Evolutionary conservation across 1,284 basidiomycete genomes (phyloP), one percentile per base, ranked within the genome.

Genomic region (Retiboletus flavoniger): DNA sequence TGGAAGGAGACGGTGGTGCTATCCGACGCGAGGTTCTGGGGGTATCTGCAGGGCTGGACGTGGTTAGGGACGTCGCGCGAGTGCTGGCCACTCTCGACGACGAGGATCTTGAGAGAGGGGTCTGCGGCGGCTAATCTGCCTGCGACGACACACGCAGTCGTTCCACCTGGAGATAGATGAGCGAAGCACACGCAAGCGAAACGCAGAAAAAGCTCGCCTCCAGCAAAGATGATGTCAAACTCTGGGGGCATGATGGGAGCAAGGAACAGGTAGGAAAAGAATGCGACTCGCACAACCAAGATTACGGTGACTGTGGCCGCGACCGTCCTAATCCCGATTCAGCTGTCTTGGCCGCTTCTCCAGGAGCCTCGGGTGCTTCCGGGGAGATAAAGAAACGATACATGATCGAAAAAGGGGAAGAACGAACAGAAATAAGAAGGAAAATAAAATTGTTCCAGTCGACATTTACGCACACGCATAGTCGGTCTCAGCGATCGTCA

Each of bases 11-110:
- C 68, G 0, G 75, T 78, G n/a, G 71, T 74, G 38, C 70, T 72
- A 1, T 67, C 70, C 0, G 72, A 72, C 0, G 61, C 55, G 0
- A 81, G 61, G 47, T 81, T 75, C 21, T 62, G 55, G 43, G 77
- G 64, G 62, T 63, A 83, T 29, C 70, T 66, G 3, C 66, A 81
- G 0, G 83, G 84, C 39, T 84, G 81, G 6, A 73, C 67, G 60
- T 85, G 80, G 0, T 67, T 58, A 1, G 67, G 66, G 9, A 78
- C 31, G 24, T 81, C 74, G 16, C 26, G 35, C 7, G 46, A 38
- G 35, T 47, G 46, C 9, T 47, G 46, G 9, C 46, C 46, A 38
- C 24, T 13, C 35, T 78, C 76, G 17, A 78, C 53, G 24, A 78
- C 53, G 51, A 79, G 70, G 44, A 79, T 77, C 59, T 66, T 69